Base-by-base conservation (phyloP, 2,329 filamentous ascomycete species). In the Pseudogymnoascus sp. region DNA sequence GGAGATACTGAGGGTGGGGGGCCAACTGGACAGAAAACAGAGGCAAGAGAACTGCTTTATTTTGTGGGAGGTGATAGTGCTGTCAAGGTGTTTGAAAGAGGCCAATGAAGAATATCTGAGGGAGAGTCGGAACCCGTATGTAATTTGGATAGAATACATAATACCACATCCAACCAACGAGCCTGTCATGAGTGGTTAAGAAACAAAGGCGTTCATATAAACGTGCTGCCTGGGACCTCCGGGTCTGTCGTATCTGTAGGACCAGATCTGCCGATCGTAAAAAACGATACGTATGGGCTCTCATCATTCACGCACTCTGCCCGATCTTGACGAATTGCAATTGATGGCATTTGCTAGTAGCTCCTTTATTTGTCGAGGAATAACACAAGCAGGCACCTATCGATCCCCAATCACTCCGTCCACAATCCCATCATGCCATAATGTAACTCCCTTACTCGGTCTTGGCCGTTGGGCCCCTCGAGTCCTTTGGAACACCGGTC, bases 31-130 rank as follows among this genome's bases (percentile, higher is more conserved):
- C 58, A 63, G 25, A 68, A 65, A 21, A 69, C 77, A 1, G 80
- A 81, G 66, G 81, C 89, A 68, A 85, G 80, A 65, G 93, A 97
- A 75, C 82, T 89, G 70, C 70, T 97, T 72, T 97, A 96, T 77
- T 85, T 89, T 70, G 85, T 96, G 31, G 84, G 85, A 60, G 84
- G 85, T 8, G 92, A 96, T 76, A 90, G 90, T 1, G 82, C 83
- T 21, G 90, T 92, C 25, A 88, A 80, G 70, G 89, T 96, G 6
- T 97, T 96, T 79, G 90, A 90, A 71, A 83, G 92, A 71, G 92
- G 93, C 5, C 84, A 87, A 71, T 82, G 74, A 67, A 69, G 65
- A 66, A 31, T 60, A 55, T 55, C n/a, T 21, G 27, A 21, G 48
- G 15, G 29, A 55, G 48, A 55, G 21, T 55, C 29, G 33, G 58